Percentiles rank a stretch among this genome's conserved stretches.
Conservation (phyloP, 371 early-diverging fungal genomes). For the Dichotomocladium elegans region DNA sequence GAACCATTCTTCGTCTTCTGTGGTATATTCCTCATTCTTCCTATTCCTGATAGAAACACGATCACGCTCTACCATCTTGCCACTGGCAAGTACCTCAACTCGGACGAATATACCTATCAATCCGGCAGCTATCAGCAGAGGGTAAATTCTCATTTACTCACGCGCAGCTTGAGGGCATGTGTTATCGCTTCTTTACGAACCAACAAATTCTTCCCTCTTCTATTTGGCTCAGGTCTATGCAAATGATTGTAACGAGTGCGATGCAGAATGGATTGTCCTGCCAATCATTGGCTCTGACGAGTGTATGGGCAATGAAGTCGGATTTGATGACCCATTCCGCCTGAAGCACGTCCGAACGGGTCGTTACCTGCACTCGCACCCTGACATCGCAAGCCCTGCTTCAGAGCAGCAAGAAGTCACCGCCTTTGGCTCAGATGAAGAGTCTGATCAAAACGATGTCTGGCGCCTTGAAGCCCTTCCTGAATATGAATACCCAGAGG, state of each 20-base stretch:
- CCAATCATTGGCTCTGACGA: constrained; percentile 33
- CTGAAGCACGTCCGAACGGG: constrained; percentile 49
- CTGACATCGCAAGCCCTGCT: constrained; percentile 40
- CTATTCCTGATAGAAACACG: constrained; percentile 20
- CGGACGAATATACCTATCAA: constrained; percentile 26
- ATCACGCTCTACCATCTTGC: constrained; percentile 55
- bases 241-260: constrained; percentile 33
- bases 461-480: constrained; percentile 56
- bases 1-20: background rate
- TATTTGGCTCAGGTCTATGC: constrained; percentile 38
- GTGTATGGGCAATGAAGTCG: constrained; percentile 37
- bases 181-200: background rate
- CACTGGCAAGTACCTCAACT: constrained; percentile 52
- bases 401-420: constrained; percentile 62
- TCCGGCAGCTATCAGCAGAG: constrained; percentile 53
- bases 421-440: constrained; percentile 44
- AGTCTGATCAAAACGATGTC: constrained; percentile 56
- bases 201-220: background rate
- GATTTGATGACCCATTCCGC: constrained; percentile 52
- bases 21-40: background rate
- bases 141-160: constrained; percentile 4
- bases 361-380: constrained; percentile 57
- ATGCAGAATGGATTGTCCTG: constrained; percentile 51
- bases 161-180: background rate
- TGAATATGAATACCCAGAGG: constrained; percentile 34